Evolutionary conservation across 169 alveolate species (phyloP), one percentile per base, ranked within the genome.

Genomic region (Cryptosporidium sp.): DNA sequence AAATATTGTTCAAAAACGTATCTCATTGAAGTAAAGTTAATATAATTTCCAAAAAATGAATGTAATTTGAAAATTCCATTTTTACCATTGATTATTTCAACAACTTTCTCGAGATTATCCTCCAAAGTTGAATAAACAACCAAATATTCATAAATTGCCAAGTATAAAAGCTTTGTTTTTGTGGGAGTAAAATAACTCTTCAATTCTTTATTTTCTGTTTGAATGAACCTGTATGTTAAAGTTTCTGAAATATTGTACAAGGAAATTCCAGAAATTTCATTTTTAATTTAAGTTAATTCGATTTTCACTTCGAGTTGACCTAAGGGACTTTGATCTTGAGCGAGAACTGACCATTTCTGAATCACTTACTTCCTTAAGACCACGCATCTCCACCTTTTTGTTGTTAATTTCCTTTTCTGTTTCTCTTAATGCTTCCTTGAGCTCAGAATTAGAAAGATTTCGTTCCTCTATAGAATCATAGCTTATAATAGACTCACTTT

Each of bases 121-220:
- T 73, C 86, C 16, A 73, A 48, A 18, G 86, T 58, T 10, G 86
- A 73, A 73, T 56, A 56, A 16, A 73, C 9, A 73, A 53, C 18
- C 16, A 73, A 39, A 42, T 23, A 73, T 23, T 73, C 72, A 33
- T 53, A 21, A 9, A 73, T 52, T 56, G 86, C 86, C 12, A 33
- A 53, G 18, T 37, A 26, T 71, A 73, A 18, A 31, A 53, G 14
- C 37, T 42, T 73, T 33, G 18, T 73, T 21, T 73, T 33, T 53
- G 52, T 23, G 5, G 42, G 58, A 51, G 86, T 56, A 31, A 73
- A 31, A 42, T 73, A 9, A 23, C 4, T 39, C 56, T 60, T 31
- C 21, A 73, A 2, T 33, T 37, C 21, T n/a, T 33, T 42, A 10
- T 56, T 53, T 35, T 73, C 21, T 56, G 72, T 53, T 58, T 56